Evolutionary conservation across 2,329 filamentous ascomycete genomes (phyloP).

Genomic region (Neonectria hederae): DNA sequence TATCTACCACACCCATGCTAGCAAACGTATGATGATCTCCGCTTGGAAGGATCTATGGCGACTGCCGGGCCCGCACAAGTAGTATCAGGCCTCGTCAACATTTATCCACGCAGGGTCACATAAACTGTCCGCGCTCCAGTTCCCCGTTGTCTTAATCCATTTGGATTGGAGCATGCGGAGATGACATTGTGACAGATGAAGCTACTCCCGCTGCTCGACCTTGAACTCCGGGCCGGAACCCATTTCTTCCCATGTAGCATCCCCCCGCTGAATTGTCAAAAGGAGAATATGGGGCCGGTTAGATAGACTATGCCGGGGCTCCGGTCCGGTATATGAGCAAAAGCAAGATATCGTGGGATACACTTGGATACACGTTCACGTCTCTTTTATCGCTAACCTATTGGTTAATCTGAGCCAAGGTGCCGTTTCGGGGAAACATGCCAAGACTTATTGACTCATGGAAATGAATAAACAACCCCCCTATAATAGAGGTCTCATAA

Average conservation of each 20-base stretch:
- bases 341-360: not conserved
- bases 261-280: not conserved
- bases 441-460: not conserved
- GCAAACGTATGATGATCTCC: not conserved
- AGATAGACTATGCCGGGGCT: not conserved
- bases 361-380: too few species aligned
- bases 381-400: not conserved
- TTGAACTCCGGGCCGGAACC: too few species aligned
- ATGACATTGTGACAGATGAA: too few species aligned
- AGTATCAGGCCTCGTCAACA: too few species aligned
- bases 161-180: too few species aligned
- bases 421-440: not conserved
- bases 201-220: too few species aligned
- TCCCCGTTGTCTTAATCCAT: not conserved
- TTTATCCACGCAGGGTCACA: too few species aligned
- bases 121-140: not conserved
- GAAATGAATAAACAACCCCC: not conserved
- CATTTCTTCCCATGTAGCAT: too few species aligned
- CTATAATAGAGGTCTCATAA: not conserved
- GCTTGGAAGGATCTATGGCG: not conserved
- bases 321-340: not conserved
- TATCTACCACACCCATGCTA: not conserved
- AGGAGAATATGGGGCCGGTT: not conserved
- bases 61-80: not conserved
- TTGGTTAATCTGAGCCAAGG: not conserved